Conservation (phyloP, 2,329 filamentous ascomycete genomes). For the Hypomyces perniciosus region DNA sequence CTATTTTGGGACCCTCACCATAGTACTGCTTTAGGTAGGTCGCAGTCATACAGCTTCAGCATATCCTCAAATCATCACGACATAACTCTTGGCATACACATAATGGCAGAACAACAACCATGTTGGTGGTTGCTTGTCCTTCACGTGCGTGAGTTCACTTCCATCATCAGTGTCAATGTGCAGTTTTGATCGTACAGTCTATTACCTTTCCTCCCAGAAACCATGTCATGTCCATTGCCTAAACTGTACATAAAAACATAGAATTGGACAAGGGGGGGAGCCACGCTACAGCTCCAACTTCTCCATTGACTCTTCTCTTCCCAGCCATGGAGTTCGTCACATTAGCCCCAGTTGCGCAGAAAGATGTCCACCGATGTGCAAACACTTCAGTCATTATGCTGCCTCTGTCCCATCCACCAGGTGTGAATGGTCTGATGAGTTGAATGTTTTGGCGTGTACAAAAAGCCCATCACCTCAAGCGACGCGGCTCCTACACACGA, state of each 20-base stretch:
- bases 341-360: background rate
- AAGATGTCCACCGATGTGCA: background rate
- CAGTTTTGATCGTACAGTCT: slow-evolving; percentile 10
- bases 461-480: background rate
- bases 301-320: background rate
- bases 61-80: too few species aligned
- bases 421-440: background rate
- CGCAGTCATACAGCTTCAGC: too few species aligned
- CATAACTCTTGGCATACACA: background rate
- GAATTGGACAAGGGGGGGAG: slow-evolving; percentile 4
- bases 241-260: slow-evolving; percentile 17
- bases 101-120: background rate
- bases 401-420: background rate
- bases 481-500: background rate
- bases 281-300: slow-evolving; percentile 3
- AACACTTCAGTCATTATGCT: background rate
- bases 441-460: background rate
- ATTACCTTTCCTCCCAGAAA: slow-evolving; percentile 13
- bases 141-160: background rate
- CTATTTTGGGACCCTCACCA: too few species aligned
- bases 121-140: too few species aligned
- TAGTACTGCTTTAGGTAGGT: too few species aligned
- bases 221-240: slow-evolving; percentile 14
- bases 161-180: slow-evolving; percentile 8
- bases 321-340: background rate